Evolutionary conservation across 2,329 filamentous ascomycete species (phyloP).

Genomic region (Seiridium cupressi): DNA sequence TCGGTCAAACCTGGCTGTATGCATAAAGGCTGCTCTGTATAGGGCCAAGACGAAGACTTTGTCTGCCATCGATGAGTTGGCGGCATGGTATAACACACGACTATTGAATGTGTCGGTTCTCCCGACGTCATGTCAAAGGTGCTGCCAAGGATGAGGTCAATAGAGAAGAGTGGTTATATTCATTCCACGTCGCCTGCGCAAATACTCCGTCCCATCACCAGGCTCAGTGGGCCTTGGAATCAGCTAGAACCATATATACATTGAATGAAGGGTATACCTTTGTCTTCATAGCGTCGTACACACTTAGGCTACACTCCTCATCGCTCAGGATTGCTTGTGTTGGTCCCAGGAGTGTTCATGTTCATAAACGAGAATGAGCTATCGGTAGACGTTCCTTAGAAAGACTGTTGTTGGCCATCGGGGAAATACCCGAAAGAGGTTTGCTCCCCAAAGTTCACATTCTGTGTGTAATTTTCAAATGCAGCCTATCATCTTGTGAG

Average conservation of each 20-base stretch:
- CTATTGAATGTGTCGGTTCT: too few relatives aligned
- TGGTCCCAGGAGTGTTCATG: constrained; percentile 18
- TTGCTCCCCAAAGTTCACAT: constrained; percentile 52
- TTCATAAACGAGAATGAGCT: constrained; percentile 28
- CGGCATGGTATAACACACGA: too few relatives aligned
- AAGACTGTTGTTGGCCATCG: constrained; percentile 9
- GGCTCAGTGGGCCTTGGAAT: background rate
- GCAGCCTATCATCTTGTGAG: constrained; percentile 38
- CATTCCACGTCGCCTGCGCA: background rate
- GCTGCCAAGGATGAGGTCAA: background rate
- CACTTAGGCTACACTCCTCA: background rate
- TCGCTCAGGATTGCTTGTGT: background rate
- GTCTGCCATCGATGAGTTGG: background rate
- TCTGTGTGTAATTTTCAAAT: constrained; percentile 57
- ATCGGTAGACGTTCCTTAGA: constrained; percentile 25
- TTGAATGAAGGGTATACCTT: background rate
- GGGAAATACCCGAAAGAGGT: constrained; percentile 49
- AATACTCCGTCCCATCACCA: background rate
- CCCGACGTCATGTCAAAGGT: too few relatives aligned
- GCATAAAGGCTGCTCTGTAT: too few relatives aligned
- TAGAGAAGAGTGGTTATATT: constrained; percentile 7
- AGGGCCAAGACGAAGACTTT: background rate
- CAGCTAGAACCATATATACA: background rate
- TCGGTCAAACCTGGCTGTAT: too few relatives aligned
- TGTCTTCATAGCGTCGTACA: background rate